These are phyloP conservation scores for Peziza echinospora DNA, from an alignment of 495 filamentous ascomycete genomes.

Conservation along the genomic window DNA sequence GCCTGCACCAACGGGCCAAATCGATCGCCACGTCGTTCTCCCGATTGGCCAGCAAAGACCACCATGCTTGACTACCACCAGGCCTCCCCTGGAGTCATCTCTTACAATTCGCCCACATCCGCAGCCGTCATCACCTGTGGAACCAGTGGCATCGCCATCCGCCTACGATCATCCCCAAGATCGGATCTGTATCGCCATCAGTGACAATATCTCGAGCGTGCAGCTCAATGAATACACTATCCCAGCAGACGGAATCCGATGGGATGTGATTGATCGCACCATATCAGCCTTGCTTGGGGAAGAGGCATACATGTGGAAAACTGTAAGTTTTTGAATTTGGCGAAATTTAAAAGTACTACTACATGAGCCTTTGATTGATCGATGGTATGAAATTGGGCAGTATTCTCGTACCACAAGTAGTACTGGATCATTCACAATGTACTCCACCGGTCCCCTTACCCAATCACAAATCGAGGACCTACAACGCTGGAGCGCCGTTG, in stretches of 20 bases:
- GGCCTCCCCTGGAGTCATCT: too few relatives aligned
- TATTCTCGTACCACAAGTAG: neutral
- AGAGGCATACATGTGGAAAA: neutral
- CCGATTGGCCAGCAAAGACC: too few relatives aligned
- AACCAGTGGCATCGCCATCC: too few relatives aligned
- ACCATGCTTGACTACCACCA: too few relatives aligned
- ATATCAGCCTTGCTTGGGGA: neutral
- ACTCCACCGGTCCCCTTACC: neutral
- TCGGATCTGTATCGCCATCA: too few relatives aligned
- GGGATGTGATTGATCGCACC: neutral
- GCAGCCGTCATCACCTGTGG: too few relatives aligned
- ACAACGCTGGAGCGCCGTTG: neutral
- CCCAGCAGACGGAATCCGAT: neutral
- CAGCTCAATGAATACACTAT: conserved; percentile 2
- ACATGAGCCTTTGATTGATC: neutral
- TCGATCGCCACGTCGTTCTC: too few relatives aligned
- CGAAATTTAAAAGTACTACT: neutral
- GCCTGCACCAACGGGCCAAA: too few relatives aligned
- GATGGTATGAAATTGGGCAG: neutral
- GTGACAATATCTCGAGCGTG: too few relatives aligned
- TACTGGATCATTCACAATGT: neutral
- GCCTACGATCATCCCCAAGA: too few relatives aligned
- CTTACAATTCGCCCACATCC: too few relatives aligned
- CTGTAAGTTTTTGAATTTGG: neutral
- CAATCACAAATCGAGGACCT: neutral